Base-by-base conservation (phyloP, 805 yeast species). In the Hanseniaspora opuntiae region DNA sequence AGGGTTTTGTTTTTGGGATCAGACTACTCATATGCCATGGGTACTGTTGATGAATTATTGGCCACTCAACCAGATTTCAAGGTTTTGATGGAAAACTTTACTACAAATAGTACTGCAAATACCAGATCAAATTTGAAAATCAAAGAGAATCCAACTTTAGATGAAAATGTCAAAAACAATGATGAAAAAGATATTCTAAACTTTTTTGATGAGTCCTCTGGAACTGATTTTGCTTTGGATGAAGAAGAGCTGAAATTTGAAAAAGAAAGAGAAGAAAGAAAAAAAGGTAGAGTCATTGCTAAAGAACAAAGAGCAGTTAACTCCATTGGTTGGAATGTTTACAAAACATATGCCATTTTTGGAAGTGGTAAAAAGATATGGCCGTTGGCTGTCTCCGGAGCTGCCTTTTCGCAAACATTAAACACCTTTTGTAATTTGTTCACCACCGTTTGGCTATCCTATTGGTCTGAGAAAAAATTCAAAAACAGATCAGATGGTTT, bases 401-500 rank as follows among this genome's bases (percentile, higher is more conserved):
- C 66, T 38, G 55, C 66, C 1, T 9, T 56, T 2, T 46, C 58
- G 11, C 53, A 63, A 6, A 57, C 62, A 3, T 5, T 74, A 16
- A 69, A 74, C 47, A 74, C 76, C 0, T 82, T 81, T 63, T 70
- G 74, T 56, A 71, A 70, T 54, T 64, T 81, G 45, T 79, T 82
- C 61, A 74, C 83, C 44, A 82, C 81, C 63, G 79, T 82, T 19
- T 85, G 94, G 94, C 71, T 88, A 56, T 81, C 94, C 0, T 87
- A 82, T 66, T 87, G 96, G 96, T 72, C 82, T 5, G 73, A 71
- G 19, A 56, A 71, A 49, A 78, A 75, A 62, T 86, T 82, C 61
- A 56, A 64, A 5, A 63, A 64, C 24, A 68, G 69, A 53, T 54
- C 74, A 8, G 69, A 73, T 52, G 75, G 79, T 0, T 79, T 79